Base-by-base conservation (phyloP, 345 rosid genomes). In the Citrus hindsii region DNA sequence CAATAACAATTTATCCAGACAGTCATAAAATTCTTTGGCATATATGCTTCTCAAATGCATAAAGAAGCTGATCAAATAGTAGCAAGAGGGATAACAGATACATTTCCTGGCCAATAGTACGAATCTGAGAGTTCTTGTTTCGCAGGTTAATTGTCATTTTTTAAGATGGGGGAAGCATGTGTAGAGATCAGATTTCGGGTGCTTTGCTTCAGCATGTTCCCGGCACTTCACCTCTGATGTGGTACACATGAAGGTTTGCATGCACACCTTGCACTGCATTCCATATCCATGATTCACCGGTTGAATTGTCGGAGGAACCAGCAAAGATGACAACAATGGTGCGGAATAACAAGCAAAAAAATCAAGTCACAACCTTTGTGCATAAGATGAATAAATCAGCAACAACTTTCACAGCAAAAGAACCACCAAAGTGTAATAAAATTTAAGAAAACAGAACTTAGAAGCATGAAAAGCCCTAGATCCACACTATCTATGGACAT, bases 181-280 rank as follows among this genome's bases (percentile, higher is more conserved):
- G 6, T 51, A 25, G 65, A 79, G 30, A 61, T 85, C 86, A 65
- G 82, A 69, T 22, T 87, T 83, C 0, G 85, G 87, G 69, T 81
- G 88, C 72, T 87, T 85, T n/a, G 86, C 86, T 68, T 85, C 88
- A 0, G 89, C 88, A 59, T 85, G 88, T 16, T 83, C 86, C 71
- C 81, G 51, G 71, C 88, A 83, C 75, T 85, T 83, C 82, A 83
- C 88, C 80, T 83, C 86, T 9, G 86, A 38, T 30, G 84, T 83
- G 55, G 87, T 82, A 40, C 85, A 80, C 8, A 78, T 82, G 77
- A 82, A 84, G 40, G 86, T 82, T 77, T 82, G 87, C 86, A 87
- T 81, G 86, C 89, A 87, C 53, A 84, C 87, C 80, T 83, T 82
- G 78, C 87, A 87, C 82, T 87, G 87, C 80, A 67, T 22, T 55